phyloP scores from a whole-genome alignment of 2,329 filamentous ascomycete species.

The Cordyceps cicadae region DNA sequence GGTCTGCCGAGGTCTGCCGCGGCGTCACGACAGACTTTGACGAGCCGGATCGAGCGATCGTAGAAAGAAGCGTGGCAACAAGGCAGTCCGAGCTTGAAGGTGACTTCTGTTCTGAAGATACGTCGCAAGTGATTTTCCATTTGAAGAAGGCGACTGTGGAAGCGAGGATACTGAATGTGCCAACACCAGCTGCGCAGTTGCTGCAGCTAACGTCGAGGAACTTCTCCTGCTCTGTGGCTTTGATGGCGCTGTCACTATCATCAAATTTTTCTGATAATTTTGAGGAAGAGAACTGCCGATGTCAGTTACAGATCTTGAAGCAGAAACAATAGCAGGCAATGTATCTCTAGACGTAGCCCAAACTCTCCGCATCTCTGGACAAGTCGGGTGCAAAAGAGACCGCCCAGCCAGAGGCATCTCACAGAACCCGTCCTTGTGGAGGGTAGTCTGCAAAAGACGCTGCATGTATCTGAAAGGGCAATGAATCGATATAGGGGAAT shows the following conservation, averaged over 20 bases:
- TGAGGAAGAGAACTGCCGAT: constrained; percentile 32
- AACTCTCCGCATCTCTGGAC: constrained; percentile 40
- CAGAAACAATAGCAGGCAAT: constrained; percentile 19
- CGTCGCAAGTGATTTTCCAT: constrained; percentile 43
- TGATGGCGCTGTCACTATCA: constrained; percentile 22
- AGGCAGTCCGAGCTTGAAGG: constrained; percentile 43
- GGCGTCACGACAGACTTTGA: constrained; percentile 48
- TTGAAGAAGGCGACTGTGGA: constrained; percentile 46
- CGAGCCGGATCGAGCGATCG: constrained; percentile 47
- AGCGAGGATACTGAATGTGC: constrained; percentile 37
- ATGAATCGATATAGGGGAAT: constrained; percentile 50
- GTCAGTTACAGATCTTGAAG: constrained; percentile 12
- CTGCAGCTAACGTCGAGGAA: constrained; percentile 37
- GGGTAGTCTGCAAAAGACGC: constrained; percentile 24
- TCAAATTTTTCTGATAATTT: constrained; percentile 21
- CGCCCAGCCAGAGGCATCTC: constrained; percentile 21
- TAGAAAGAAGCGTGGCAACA: constrained; percentile 43
- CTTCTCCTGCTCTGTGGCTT: constrained; percentile 17
- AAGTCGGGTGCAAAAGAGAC: constrained; percentile 36
- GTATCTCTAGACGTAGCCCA: constrained; percentile 45
- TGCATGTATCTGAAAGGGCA: constrained; percentile 18
- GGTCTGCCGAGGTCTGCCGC: neutral
- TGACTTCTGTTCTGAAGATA: constrained; percentile 14
- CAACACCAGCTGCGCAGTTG: constrained; percentile 37
- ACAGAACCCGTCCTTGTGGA: constrained; percentile 35